Evolutionary conservation across 1,284 basidiomycete genomes (phyloP), one percentile per base, ranked within the genome.

Genomic region (Apiotrichum siamense): DNA sequence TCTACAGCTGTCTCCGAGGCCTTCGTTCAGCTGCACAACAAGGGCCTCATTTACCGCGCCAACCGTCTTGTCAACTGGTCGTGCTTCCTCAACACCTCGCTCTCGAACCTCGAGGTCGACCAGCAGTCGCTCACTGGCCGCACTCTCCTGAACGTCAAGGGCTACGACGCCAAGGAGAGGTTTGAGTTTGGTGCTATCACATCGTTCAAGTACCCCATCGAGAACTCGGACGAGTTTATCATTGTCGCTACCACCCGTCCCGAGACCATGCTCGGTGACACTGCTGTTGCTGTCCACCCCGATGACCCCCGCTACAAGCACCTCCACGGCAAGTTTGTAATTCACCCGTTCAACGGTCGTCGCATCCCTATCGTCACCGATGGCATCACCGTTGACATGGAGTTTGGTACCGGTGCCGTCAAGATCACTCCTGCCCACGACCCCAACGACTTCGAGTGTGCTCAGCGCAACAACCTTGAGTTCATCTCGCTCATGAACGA

Each of bases 361-460:
- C 82, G 84, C 37, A 81, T 98, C 50, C 92, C 91, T 21, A 96
- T 98, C 70, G 78, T 99, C 52, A 80, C 84, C 37, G 96, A 98
- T 69, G 76, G 80, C 36, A 85, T 89, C 64, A 79, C 80, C 49
- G 94, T 97, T 59, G 94, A 98, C 73, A 97, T 92, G 85, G 81
- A 82, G 35, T 97, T 98, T 63, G 96, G 96, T 49, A 99, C 96
- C 24, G 96, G 96, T 75, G 96, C 94, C 6, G 94, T 98, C 54
- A 98, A 99, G 78, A 98, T 98, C 70, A 98, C 96, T 0, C 96
- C 96, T n/a, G 96, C 94, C 0, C 96, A 98, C 71, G 96, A 98
- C 72, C 87, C 85, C 32, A 96, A 96, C 70, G 94, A 98, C 80
- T 98, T 96, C 74, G 91, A 94, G 64, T 91, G 94, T 61, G 96